Conservation (phyloP, 1,139 yeast species). For the Petasospora rhodanensis region DNA sequence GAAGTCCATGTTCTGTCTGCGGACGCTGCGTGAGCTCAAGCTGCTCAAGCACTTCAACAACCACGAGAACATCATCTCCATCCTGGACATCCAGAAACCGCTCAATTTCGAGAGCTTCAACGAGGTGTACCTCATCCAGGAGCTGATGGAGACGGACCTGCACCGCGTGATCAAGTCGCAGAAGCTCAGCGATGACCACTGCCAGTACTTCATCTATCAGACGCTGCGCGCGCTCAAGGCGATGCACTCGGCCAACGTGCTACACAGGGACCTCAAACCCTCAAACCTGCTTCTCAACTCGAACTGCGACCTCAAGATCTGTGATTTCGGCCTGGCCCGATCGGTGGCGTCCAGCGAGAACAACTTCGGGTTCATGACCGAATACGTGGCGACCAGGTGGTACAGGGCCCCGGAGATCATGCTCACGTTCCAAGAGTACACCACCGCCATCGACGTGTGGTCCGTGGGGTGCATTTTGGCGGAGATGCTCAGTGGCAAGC, state of each 20-base stretch:
- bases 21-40: conserved; percentile 88
- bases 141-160: conserved; percentile 92
- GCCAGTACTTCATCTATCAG: conserved; percentile 90
- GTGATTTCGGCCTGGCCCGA: conserved; percentile 94
- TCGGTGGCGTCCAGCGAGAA: conserved; percentile 48
- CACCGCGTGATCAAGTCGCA: conserved; percentile 89
- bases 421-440: conserved; percentile 89
- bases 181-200: conserved; percentile 81
- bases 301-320: conserved; percentile 88
- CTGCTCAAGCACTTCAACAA: conserved; percentile 72
- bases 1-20: conserved; percentile 81
- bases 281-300: conserved; percentile 81
- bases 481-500: conserved; percentile 82
- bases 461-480: conserved; percentile 94
- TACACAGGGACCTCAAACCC: conserved; percentile 93
- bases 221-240: conserved; percentile 85
- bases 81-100: conserved; percentile 89
- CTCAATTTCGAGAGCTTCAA: conserved; percentile 65
- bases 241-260: conserved; percentile 84
- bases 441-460: conserved; percentile 96
- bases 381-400: conserved; percentile 97
- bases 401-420: conserved; percentile 96
- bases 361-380: conserved; percentile 79
- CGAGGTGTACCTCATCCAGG: conserved; percentile 91
- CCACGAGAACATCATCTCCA: conserved; percentile 89